These are phyloP conservation scores for Esteya vermicola DNA, from an alignment of 2,329 filamentous ascomycete genomes.

Conservation along the genomic window DNA sequence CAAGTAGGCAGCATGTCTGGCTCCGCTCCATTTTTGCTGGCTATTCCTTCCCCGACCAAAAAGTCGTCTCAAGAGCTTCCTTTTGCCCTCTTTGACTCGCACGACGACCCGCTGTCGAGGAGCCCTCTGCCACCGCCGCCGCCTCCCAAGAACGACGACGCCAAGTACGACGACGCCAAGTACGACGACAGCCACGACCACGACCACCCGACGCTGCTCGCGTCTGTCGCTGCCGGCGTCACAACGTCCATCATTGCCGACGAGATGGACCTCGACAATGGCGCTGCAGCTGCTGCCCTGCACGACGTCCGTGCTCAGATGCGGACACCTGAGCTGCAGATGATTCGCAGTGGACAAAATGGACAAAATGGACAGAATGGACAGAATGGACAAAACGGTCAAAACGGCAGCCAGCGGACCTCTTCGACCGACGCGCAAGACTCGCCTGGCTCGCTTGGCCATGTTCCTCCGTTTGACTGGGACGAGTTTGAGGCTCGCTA, in stretches of 20 bases:
- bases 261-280: constrained; percentile 11
- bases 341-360: too few species aligned
- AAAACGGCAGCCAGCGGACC: not conserved
- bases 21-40: constrained; percentile 1
- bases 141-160: not conserved
- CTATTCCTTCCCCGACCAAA: constrained; percentile 6
- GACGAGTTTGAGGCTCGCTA: constrained; percentile 59
- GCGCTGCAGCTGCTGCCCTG: not conserved
- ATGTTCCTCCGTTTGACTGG: constrained; percentile 56
- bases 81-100: too few species aligned
- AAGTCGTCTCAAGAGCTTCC: constrained; percentile 8
- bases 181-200: not conserved
- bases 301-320: constrained; percentile 9
- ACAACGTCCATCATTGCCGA: constrained; percentile 2
- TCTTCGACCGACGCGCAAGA: constrained; percentile 15
- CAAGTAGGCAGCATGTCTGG: constrained; percentile 6
- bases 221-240: not conserved
- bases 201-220: not conserved
- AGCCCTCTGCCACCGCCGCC: constrained; percentile 5
- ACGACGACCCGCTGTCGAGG: too few species aligned
- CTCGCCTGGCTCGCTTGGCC: constrained; percentile 35
- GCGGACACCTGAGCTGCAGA: constrained; percentile 24
- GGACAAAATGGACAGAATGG: not conserved
- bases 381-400: constrained; percentile 10
- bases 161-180: not conserved